Conservation (phyloP, 1,284 basidiomycete genomes). For the Puccinia brachypodii region DNA sequence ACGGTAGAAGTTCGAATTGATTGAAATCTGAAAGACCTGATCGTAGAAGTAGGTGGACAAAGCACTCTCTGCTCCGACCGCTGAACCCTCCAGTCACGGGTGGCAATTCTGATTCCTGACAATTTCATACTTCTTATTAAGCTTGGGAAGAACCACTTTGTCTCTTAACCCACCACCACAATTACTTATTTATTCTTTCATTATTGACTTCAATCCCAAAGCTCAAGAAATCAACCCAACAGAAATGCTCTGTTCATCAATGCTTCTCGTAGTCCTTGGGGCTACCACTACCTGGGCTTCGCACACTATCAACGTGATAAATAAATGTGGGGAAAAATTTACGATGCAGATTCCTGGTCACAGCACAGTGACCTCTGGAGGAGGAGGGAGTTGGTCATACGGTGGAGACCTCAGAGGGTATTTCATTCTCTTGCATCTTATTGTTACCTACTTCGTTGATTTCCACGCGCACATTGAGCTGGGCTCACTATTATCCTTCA, state of each 20-base stretch:
- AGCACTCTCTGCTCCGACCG: too few relatives aligned
- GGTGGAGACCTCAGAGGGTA: slow-evolving; percentile 36
- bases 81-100: too few relatives aligned
- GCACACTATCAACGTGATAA: slow-evolving; percentile 12
- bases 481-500: neutral
- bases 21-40: too few relatives aligned
- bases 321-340: slow-evolving; percentile 18
- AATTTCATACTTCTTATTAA: neutral
- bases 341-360: slow-evolving; percentile 39
- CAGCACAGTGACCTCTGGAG: neutral
- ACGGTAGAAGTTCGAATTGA: too few relatives aligned
- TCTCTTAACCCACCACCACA: neutral
- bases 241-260: neutral
- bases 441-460: neutral
- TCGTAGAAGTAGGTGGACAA: too few relatives aligned
- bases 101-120: too few relatives aligned
- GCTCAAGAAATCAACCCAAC: neutral
- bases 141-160: neutral
- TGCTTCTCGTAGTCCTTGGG: neutral
- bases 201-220: neutral
- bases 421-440: neutral
- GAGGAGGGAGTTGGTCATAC: slow-evolving; percentile 15
- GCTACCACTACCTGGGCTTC: slow-evolving; percentile 1
- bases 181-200: neutral
- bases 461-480: neutral